Percentiles rank a stretch among this genome's conserved stretches.
Evolutionary conservation across 768 basidiomycete genomes (phyloP).

Genomic region (Rhizopogon vinicolor): DNA sequence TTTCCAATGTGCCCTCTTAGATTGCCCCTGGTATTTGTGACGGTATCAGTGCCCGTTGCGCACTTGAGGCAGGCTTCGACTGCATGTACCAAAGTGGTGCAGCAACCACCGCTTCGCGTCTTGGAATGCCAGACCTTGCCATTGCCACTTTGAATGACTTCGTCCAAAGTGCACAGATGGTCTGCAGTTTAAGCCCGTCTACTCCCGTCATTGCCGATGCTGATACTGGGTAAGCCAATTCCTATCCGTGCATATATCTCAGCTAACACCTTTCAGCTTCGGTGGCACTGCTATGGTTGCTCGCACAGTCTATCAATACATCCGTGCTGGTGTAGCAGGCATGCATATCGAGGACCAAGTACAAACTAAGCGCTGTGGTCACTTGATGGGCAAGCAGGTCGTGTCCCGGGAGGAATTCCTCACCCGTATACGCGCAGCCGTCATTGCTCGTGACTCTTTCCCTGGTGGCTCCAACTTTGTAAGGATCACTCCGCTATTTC

Average conservation of each 20-base stretch:
- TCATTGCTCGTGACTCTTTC: slow-evolving; percentile 70
- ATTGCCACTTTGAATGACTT: slow-evolving; percentile 79
- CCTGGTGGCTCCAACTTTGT: slow-evolving; percentile 76
- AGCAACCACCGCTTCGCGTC: slow-evolving; percentile 73
- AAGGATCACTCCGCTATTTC: slow-evolving; percentile 7
- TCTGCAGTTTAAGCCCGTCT: slow-evolving; percentile 58
- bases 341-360: slow-evolving; percentile 83
- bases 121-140: slow-evolving; percentile 76
- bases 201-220: slow-evolving; percentile 76
- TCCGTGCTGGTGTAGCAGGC: slow-evolving; percentile 63
- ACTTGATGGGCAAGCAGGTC: slow-evolving; percentile 77
- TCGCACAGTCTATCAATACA: slow-evolving; percentile 71
- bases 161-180: slow-evolving; percentile 66
- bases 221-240: slow-evolving; percentile 57
- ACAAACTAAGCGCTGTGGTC: slow-evolving; percentile 77
- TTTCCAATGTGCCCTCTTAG: slow-evolving; percentile 26
- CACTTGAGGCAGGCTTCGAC: slow-evolving; percentile 73
- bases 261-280: slow-evolving; percentile 37
- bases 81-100: slow-evolving; percentile 81
- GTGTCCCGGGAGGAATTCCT: slow-evolving; percentile 75
- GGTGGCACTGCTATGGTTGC: slow-evolving; percentile 74
- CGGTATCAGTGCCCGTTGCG: slow-evolving; percentile 76
- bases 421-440: slow-evolving; percentile 72
- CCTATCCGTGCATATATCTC: not conserved
- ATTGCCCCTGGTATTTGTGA: slow-evolving; percentile 78